Evolutionary conservation across 129 eudicot species (phyloP).

Genomic region (Chrysanthemum seticuspe): DNA sequence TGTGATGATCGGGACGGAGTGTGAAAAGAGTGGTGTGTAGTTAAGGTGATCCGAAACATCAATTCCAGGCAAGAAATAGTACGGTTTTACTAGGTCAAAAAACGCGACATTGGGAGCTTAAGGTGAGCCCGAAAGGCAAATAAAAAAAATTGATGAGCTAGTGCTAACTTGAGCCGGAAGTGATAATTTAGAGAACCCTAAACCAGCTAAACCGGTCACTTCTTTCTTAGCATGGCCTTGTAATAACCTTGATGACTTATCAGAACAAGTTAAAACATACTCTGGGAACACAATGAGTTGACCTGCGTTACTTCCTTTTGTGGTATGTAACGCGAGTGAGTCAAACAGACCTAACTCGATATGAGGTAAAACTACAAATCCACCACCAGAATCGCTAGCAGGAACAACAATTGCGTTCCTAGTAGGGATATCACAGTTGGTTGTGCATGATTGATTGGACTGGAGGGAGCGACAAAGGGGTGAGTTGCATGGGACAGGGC

Average conservation of each 20-base stretch:
- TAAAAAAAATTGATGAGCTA: constrained; percentile 30
- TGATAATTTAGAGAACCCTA: constrained; percentile 44
- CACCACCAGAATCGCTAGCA: not conserved
- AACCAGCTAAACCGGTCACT: constrained; percentile 40
- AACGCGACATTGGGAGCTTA: constrained; percentile 72
- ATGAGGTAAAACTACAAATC: constrained; percentile 26
- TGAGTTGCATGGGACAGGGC: constrained; percentile 45
- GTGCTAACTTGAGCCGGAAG: constrained; percentile 46
- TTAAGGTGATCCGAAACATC: constrained; percentile 45
- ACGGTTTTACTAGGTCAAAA: constrained; percentile 46
- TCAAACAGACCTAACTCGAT: constrained; percentile 35
- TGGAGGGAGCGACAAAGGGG: constrained; percentile 34
- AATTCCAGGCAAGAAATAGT: constrained; percentile 46
- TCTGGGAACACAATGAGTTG: constrained; percentile 28
- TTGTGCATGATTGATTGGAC: constrained; percentile 7
- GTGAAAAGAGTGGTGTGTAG: constrained; percentile 54
- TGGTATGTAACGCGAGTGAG: constrained; percentile 37
- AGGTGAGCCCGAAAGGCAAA: constrained; percentile 65
- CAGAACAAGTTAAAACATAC: constrained; percentile 44
- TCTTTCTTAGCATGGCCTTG: constrained; percentile 31
- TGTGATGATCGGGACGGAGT: not conserved
- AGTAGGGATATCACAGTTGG: not conserved
- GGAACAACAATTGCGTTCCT: not conserved
- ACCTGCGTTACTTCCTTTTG: constrained; percentile 57
- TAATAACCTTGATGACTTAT: constrained; percentile 25